phyloP scores from a whole-genome alignment of 2,329 filamentous ascomycete species.

The Mycosphaerelloides madeirae region DNA sequence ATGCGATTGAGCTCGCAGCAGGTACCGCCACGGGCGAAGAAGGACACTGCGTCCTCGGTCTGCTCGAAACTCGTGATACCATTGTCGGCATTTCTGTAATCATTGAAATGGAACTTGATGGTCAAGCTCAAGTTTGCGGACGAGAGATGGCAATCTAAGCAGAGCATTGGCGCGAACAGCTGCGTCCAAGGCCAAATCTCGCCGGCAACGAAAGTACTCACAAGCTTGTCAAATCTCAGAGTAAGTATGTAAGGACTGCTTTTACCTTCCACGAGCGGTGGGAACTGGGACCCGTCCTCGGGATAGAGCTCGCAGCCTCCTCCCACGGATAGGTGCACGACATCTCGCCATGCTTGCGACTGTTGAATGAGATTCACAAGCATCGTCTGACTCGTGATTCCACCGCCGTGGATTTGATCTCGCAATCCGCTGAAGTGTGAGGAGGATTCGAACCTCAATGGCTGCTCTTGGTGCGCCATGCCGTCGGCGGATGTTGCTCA shows the following conservation, averaged over 20 bases:
- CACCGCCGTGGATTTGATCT: background rate
- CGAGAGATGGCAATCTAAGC: background rate
- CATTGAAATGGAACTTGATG: background rate
- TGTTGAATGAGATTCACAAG: background rate
- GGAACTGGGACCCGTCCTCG: background rate
- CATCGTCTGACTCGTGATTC: background rate
- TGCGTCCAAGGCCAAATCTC: background rate
- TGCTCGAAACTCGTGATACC: background rate
- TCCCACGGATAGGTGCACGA: background rate
- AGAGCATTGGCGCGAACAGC: background rate
- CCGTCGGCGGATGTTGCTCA: no score
- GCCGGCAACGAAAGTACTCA: background rate
- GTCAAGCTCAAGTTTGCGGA: background rate
- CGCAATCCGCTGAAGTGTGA: background rate
- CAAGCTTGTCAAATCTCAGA: background rate
- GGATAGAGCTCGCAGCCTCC: background rate
- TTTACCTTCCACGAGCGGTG: background rate
- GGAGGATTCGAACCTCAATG: no score
- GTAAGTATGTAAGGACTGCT: background rate
- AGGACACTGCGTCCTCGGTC: background rate
- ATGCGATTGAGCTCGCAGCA: background rate
- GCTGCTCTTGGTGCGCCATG: no score
- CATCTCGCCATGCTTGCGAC: background rate
- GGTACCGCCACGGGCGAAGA: background rate
- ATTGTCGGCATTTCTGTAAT: background rate